Evolutionary conservation across 2,329 filamentous ascomycete species (phyloP).

Genomic region (Pseudopyrenochaeta lycopersici): DNA sequence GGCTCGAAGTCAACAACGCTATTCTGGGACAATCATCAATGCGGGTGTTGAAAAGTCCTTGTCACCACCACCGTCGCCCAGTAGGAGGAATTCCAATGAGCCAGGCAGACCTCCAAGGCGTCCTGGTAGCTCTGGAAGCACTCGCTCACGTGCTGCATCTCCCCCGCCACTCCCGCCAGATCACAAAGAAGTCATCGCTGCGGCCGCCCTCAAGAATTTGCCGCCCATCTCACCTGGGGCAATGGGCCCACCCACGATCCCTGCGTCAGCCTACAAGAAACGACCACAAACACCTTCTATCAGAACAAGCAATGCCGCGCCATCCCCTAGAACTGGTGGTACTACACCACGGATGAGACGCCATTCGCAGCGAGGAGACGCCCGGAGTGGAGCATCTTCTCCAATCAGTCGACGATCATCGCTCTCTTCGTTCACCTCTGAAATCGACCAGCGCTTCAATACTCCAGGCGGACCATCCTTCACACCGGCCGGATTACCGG

Average conservation of each 20-base stretch:
- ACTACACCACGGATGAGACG: slow-evolving; percentile 64
- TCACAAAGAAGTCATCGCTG: slow-evolving; percentile 85
- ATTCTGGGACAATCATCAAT: slow-evolving; percentile 33
- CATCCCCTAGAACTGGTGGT: slow-evolving; percentile 56
- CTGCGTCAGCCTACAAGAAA: slow-evolving; percentile 75
- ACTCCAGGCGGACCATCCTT: slow-evolving; percentile 61
- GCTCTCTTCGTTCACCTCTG: slow-evolving; percentile 93
- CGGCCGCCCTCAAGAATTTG: slow-evolving; percentile 67
- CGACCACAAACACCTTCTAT: slow-evolving; percentile 51
- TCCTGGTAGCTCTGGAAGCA: slow-evolving; percentile 78
- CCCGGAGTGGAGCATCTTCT: slow-evolving; percentile 58
- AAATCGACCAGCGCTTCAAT: slow-evolving; percentile 91
- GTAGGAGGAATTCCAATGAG: slow-evolving; percentile 38
- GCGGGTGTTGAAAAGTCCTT: slow-evolving; percentile 41
- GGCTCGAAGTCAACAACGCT: slow-evolving; percentile 55
- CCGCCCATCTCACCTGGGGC: slow-evolving; percentile 52
- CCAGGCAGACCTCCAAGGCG: slow-evolving; percentile 56
- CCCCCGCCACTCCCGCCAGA: slow-evolving; percentile 82
- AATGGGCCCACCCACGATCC: slow-evolving; percentile 88
- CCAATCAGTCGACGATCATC: slow-evolving; percentile 77
- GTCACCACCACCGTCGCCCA: slow-evolving; percentile 47
- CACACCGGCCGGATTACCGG: slow-evolving; percentile 67
- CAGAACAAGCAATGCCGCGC: slow-evolving; percentile 55
- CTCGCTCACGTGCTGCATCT: slow-evolving; percentile 58
- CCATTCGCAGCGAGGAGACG: slow-evolving; percentile 52